These are phyloP conservation scores for Caryopteris hybrid DNA, from an alignment of 305 asterid species.

Conservation along the genomic window DNA sequence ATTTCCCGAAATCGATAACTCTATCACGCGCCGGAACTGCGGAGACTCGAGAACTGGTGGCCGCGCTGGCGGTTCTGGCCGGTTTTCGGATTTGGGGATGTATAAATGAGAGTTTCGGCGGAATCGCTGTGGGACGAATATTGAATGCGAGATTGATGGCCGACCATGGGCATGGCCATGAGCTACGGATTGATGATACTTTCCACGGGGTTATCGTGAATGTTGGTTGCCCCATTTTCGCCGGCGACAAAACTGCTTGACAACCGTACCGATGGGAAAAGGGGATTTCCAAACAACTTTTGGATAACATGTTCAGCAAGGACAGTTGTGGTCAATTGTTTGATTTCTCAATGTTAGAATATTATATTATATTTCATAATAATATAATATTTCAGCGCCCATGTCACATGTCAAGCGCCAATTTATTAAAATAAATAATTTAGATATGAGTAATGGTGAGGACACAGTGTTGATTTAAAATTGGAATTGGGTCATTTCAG, in stretches of 20 bases:
- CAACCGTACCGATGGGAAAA: background rate
- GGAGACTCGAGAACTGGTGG: background rate
- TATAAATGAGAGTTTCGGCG: background rate
- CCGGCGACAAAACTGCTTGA: background rate
- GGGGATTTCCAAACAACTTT: background rate
- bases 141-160: constrained; percentile 1
- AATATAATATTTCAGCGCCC: too few relatives aligned
- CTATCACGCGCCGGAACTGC: constrained; percentile 55
- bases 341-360: too few relatives aligned
- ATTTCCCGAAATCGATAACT: constrained; percentile 63
- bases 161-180: background rate
- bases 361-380: too few relatives aligned
- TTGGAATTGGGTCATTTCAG: too few relatives aligned
- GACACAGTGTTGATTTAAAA: too few relatives aligned
- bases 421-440: too few relatives aligned
- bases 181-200: background rate
- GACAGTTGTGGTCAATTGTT: too few relatives aligned
- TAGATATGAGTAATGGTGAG: too few relatives aligned
- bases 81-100: background rate
- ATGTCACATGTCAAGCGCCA: too few relatives aligned
- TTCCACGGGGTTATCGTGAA: constrained; percentile 13
- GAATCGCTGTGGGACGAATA: background rate
- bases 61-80: constrained; percentile 2
- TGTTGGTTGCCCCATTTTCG: background rate
- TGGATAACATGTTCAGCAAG: too few relatives aligned